These are phyloP conservation scores for Populus davidiana DNA, from an alignment of 345 rosid genomes.

Conservation along the genomic window DNA sequence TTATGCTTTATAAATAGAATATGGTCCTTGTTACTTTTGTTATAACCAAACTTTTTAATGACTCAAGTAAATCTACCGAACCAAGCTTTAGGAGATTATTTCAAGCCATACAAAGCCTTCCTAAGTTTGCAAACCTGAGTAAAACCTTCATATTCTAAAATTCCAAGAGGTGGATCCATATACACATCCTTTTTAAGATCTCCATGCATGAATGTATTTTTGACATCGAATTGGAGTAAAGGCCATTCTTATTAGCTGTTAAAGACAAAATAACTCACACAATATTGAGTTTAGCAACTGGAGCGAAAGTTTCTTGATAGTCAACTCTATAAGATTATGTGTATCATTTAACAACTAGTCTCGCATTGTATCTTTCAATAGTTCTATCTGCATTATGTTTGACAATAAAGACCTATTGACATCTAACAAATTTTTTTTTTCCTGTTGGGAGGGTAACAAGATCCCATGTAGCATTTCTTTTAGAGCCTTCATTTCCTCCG, in stretches of 20 bases:
- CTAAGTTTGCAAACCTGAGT: too few species aligned
- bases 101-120: too few species aligned
- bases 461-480: not conserved
- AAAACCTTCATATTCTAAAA: too few species aligned
- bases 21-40: too few species aligned
- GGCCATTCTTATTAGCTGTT: not conserved
- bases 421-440: not conserved
- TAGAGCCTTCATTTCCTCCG: not conserved
- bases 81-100: too few species aligned
- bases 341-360: not conserved
- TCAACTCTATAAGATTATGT: not conserved
- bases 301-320: not conserved
- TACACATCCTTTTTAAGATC: not conserved
- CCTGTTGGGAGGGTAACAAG: not conserved
- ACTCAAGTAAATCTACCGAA: too few species aligned
- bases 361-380: not conserved
- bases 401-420: not conserved
- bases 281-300: not conserved
- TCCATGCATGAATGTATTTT: not conserved
- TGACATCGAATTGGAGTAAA: not conserved
- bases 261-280: not conserved
- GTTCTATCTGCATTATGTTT: not conserved
- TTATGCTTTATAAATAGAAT: too few species aligned
- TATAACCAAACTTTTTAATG: too few species aligned
- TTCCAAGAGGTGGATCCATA: not conserved